phyloP scores from a whole-genome alignment of 768 basidiomycete species.

The Suillus subaureus region DNA sequence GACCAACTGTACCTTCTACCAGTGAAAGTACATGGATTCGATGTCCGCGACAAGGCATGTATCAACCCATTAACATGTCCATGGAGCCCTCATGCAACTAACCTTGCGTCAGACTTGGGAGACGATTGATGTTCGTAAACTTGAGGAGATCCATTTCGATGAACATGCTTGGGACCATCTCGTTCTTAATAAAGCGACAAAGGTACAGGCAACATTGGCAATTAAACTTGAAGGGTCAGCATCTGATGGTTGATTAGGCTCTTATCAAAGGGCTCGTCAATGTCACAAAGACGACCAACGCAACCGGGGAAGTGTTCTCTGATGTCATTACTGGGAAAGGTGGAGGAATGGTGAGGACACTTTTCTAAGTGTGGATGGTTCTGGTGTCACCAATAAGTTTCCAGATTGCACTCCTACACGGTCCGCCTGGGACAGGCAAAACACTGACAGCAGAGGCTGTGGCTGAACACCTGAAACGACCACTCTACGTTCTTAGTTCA shows the following conservation, averaged over 20 bases:
- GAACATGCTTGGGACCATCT: slow-evolving; percentile 59
- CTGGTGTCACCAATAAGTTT: neutral
- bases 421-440: slow-evolving; percentile 43
- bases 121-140: slow-evolving; percentile 56
- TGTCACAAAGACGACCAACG: slow-evolving; percentile 25
- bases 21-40: slow-evolving; percentile 63
- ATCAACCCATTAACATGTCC: neutral
- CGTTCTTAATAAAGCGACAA: slow-evolving; percentile 55
- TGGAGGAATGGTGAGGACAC: slow-evolving; percentile 57
- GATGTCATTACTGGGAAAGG: slow-evolving; percentile 70
- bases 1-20: slow-evolving; percentile 59
- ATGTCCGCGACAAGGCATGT: slow-evolving; percentile 51
- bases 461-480: slow-evolving; percentile 54
- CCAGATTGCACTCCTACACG: slow-evolving; percentile 28
- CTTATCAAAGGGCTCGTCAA: slow-evolving; percentile 29
- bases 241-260: slow-evolving; percentile 38
- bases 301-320: slow-evolving; percentile 20
- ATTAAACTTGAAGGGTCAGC: neutral
- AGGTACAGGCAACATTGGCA: slow-evolving; percentile 28
- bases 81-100: neutral
- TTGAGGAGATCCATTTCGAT: slow-evolving; percentile 58
- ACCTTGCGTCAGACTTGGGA: slow-evolving; percentile 40
- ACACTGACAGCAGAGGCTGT: slow-evolving; percentile 64
- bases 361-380: slow-evolving; percentile 16
- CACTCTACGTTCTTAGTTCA: slow-evolving; percentile 56